Conservation (phyloP, 2,329 filamentous ascomycete genomes). For the Cryphonectria parasitica region DNA sequence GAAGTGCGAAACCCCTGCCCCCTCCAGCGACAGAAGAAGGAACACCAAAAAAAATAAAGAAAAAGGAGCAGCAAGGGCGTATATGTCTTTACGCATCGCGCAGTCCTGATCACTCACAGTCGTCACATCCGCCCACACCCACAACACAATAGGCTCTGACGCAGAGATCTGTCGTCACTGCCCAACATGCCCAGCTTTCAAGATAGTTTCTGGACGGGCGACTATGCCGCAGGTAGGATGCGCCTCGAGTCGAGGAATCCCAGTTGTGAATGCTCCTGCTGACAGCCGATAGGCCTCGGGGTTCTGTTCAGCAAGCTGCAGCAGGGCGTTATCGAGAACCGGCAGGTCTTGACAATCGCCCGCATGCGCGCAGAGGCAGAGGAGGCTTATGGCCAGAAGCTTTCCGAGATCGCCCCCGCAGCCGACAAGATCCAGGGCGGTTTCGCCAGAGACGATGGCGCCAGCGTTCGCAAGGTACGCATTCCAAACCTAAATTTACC, state of each 20-base stretch:
- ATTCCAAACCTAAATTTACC: not conserved
- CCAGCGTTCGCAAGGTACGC: slow-evolving; percentile 87
- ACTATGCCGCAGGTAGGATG: slow-evolving; percentile 86
- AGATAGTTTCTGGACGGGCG: slow-evolving; percentile 96
- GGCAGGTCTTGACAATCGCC: slow-evolving; percentile 88
- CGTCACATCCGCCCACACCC: slow-evolving; percentile 7
- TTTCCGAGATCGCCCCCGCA: slow-evolving; percentile 79
- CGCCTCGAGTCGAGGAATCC: not conserved
- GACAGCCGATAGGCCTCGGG: slow-evolving; percentile 66
- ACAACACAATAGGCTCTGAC: slow-evolving; percentile 19
- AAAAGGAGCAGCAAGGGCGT: slow-evolving; percentile 10
- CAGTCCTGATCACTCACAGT: slow-evolving; percentile 28
- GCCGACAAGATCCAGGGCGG: slow-evolving; percentile 83
- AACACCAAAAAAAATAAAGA: not conserved
- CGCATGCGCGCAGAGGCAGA: slow-evolving; percentile 95
- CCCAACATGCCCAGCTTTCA: slow-evolving; percentile 82
- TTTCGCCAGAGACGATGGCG: slow-evolving; percentile 90
- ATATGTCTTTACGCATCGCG: slow-evolving; percentile 25
- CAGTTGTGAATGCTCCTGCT: slow-evolving; percentile 27
- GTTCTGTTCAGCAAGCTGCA: slow-evolving; percentile 96
- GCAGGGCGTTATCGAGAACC: slow-evolving; percentile 93
- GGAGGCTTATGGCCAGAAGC: slow-evolving; percentile 79
- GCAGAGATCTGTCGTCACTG: slow-evolving; percentile 26
- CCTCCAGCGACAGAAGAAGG: not conserved
- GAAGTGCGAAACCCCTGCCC: not conserved